Evolutionary conservation across 2,329 filamentous ascomycete species (phyloP), one percentile per base, ranked within the genome.

Genomic region (Diplodia scrobiculata): DNA sequence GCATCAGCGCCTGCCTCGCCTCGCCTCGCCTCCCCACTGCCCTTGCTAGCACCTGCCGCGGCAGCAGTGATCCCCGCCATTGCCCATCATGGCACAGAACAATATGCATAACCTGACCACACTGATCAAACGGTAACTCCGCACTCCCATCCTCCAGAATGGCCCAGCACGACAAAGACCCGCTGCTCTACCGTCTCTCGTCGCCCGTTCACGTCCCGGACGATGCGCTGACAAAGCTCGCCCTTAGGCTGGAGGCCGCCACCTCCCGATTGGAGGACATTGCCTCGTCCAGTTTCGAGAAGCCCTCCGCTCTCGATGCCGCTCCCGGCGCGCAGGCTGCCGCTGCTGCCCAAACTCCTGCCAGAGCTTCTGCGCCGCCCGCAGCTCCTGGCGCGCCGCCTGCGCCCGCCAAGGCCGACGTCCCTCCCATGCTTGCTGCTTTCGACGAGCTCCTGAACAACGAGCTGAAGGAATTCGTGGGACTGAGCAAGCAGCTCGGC

Each of bases 81-180:
- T 72, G 71, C 72, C 74, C 73, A 79, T 68, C 69, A 93, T 93
- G 90, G 86, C 89, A 71, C 82, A 87, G 69, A 91, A 86, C 80
- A 91, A 92, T 74, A 97, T 98, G 92, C 89, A 98, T 81, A 98
- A 97, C 77, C 83, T 99, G 69, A 96, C 92, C 41, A 99, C 95
- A 65, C 87, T 99, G 74, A 97, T 99, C 83, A 99, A 99, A 86
- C 88, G 95, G 95, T 98, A 86, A 73, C 86, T 80, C 65, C 68
- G 29, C 53, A 34, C n/a, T 48, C 59, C 36, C 63, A 47, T 10
- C 68, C 69, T 55, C 70, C 51, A 67, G 34, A 63, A 71, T 71
- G 68, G 58, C 68, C 59, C 65, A 66, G 53, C 51, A 27, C 47
- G 63, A 41, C 62, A 59, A 68, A 64, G 52, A 67, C 60, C 59